These are phyloP conservation scores for Pestalotiopsis sp. DNA, from an alignment of 2,329 filamentous ascomycete species.

Conservation along the genomic window DNA sequence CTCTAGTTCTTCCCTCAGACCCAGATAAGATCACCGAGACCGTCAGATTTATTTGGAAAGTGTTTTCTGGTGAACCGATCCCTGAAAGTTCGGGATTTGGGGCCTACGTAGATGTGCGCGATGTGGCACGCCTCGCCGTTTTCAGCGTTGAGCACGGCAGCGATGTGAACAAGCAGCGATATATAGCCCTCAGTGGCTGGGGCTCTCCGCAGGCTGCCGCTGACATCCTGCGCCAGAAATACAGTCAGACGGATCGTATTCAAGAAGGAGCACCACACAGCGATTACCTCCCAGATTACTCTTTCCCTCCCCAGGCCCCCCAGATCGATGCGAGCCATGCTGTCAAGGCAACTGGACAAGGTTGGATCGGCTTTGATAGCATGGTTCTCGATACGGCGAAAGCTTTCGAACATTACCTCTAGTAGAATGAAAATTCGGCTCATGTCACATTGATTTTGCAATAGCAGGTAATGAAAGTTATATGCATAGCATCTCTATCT, in stretches of 20 bases:
- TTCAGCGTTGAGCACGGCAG: conserved; percentile 37
- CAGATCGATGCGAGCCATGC: conserved; percentile 14
- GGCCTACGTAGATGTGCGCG: conserved; percentile 42
- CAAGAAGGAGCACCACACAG: conserved; percentile 36
- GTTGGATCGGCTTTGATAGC: conserved; percentile 18
- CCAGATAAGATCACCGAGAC: conserved; percentile 34
- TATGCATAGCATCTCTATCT: no score
- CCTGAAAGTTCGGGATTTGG: conserved; percentile 25
- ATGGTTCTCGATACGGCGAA: conserved; percentile 19
- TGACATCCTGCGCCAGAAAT: conserved; percentile 41
- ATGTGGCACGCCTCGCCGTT: conserved; percentile 41
- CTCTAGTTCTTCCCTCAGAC: conserved; percentile 31
- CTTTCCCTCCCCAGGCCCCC: conserved; percentile 2
- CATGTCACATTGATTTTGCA: not conserved
- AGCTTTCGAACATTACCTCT: conserved; percentile 17
- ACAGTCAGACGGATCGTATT: conserved; percentile 35
- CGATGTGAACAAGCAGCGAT: conserved; percentile 40
- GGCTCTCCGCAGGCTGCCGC: conserved; percentile 38
- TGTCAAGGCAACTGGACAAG: conserved; percentile 15
- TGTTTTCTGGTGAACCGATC: conserved; percentile 34
- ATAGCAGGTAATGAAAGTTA: no score
- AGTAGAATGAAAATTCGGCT: not conserved
- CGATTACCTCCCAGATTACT: conserved; percentile 34
- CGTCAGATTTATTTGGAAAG: conserved; percentile 29
- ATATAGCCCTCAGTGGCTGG: conserved; percentile 34